Evolutionary conservation across 2,329 filamentous ascomycete genomes (phyloP).

Genomic region (Huntiella savannae): DNA sequence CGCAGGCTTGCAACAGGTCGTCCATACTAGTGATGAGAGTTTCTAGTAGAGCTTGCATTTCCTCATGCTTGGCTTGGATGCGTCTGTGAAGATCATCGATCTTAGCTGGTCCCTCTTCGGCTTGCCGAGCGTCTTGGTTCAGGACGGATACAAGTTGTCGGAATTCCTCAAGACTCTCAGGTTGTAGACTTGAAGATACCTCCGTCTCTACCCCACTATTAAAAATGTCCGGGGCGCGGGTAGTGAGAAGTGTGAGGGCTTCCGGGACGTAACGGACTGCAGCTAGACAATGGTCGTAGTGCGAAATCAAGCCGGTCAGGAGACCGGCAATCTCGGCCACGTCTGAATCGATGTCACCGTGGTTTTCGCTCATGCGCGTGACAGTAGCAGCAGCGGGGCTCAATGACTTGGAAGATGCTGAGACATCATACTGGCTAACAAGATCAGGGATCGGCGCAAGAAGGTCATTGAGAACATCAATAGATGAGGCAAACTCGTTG

Average conservation of each 20-base stretch:
- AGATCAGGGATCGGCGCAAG: slow-evolving; percentile 31
- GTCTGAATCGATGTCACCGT: neutral
- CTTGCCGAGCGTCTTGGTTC: slow-evolving; percentile 46
- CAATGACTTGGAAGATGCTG: slow-evolving; percentile 14
- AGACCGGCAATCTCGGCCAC: slow-evolving; percentile 28
- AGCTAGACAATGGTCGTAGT: slow-evolving; percentile 86
- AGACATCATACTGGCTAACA: slow-evolving; percentile 1
- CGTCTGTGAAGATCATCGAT: slow-evolving; percentile 38
- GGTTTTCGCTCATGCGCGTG: neutral
- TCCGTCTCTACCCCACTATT: slow-evolving; percentile 18
- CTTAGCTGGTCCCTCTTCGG: slow-evolving; percentile 46
- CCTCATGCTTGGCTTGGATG: slow-evolving; percentile 32
- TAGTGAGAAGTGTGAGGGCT: slow-evolving; percentile 47
- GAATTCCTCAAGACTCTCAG: slow-evolving; percentile 57
- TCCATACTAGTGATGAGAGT: slow-evolving; percentile 35
- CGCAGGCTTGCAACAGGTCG: slow-evolving; percentile 42
- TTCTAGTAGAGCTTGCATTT: slow-evolving; percentile 61
- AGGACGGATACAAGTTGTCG: slow-evolving; percentile 71
- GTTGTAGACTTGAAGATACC: slow-evolving; percentile 36
- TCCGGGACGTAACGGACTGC: slow-evolving; percentile 82
- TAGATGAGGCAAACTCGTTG: slow-evolving; percentile 54
- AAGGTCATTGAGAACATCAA: slow-evolving; percentile 50
- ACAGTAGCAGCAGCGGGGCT: slow-evolving; percentile 15
- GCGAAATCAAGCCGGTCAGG: slow-evolving; percentile 60
- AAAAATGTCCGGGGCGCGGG: slow-evolving; percentile 45